Evolutionary conservation across 768 basidiomycete species (phyloP), one percentile per base, ranked within the genome.

Genomic region (Macrolepiota fuliginosa): DNA sequence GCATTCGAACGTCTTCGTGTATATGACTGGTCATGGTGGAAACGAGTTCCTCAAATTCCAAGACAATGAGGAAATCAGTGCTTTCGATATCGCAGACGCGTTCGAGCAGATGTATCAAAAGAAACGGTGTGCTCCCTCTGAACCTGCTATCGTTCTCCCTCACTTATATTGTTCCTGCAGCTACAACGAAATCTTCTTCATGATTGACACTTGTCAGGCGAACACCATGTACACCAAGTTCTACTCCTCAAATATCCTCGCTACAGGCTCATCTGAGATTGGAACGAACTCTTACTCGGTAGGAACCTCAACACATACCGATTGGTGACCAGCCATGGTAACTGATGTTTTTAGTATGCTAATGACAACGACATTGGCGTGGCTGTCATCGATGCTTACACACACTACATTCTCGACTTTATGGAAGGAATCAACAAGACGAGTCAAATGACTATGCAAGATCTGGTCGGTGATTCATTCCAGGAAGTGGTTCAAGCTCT

Each of bases 41-140:
- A 91, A 96, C 68, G 97, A 97, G 73, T 99, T 98, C 72, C 85
- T 99, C 70, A 98, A 99, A 73, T 98, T 99, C 73, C 97, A 99
- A 71, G 97, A 99, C 71, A 95, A 92, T 71, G 97, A 98, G 73
- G 97, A 99, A 72, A 94, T 98, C 67, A 94, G 91, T 62, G 94
- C 96, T 0, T 94, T 91, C 61, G 97, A 98, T 71, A 85, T 98
- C n/a, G 96, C 96, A 0, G 96, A 98, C 71, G 96, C 97, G 1
- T 91, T 98, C 63, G 94, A 94, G 73, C 96, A 98, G 75, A 99
- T 99, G 96, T 95, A 90, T 80, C 91, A 96, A 72, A 98, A 98
- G 81, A 90, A 90, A 71, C 79, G 96, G 95, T 91, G 61, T 47
- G 83, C 68, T 29, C 39, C 35, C 22, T 51, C n/a, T 10, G 29